phyloP scores from a whole-genome alignment of 345 rosid genomes.

The Combretum micranthum region DNA sequence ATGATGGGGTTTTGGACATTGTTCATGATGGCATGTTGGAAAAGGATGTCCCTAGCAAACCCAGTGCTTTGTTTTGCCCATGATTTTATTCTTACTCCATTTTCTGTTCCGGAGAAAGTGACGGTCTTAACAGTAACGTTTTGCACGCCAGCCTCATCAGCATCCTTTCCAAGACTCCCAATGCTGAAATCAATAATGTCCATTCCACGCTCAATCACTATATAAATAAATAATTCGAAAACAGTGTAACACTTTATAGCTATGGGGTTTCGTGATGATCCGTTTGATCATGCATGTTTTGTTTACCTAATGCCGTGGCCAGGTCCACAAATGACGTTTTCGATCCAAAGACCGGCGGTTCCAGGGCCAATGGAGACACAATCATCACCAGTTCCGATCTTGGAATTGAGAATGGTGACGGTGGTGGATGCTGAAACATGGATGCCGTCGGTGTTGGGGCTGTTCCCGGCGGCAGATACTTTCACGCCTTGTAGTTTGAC shows the following conservation, averaged over 20 bases:
- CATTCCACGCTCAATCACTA: too few relatives aligned
- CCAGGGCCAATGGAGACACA: constrained; percentile 84
- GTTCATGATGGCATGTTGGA: constrained; percentile 24
- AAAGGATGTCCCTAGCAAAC: constrained; percentile 24
- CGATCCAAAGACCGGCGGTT: constrained; percentile 33
- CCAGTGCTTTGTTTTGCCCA: constrained; percentile 33
- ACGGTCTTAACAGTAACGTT: constrained; percentile 29
- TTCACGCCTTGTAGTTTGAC: constrained; percentile 44
- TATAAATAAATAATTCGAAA: too few relatives aligned
- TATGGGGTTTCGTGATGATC: too few relatives aligned
- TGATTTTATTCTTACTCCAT: constrained; percentile 36
- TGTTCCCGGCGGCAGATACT: constrained; percentile 40
- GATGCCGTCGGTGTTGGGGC: constrained; percentile 87
- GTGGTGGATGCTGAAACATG: constrained; percentile 44
- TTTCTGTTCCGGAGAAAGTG: constrained; percentile 21
- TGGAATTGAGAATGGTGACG: constrained; percentile 48
- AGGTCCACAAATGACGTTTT: constrained; percentile 62
- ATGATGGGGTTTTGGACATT: constrained; percentile 36
- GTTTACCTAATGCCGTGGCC: constrained; percentile 57
- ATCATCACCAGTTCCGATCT: constrained; percentile 71
- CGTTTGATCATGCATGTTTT: neutral
- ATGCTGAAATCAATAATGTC: constrained; percentile 18
- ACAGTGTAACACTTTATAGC: too few relatives aligned
- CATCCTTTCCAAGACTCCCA: constrained; percentile 38
- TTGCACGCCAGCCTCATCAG: constrained; percentile 29